phyloP scores from a whole-genome alignment of 1,284 basidiomycete genomes.

The Fomitopsis palustris region DNA sequence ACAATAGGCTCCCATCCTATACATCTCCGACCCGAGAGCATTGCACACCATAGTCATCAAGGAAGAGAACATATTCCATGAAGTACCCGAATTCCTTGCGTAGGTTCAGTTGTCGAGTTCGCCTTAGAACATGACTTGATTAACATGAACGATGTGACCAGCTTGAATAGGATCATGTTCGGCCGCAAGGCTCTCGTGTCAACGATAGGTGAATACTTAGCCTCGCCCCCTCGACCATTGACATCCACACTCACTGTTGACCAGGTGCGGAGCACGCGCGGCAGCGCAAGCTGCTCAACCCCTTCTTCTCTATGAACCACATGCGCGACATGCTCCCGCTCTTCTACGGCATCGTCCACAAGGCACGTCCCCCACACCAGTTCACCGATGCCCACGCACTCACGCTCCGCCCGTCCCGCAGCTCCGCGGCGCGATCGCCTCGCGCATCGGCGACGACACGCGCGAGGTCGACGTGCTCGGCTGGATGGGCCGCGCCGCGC shows the following conservation, averaged over 20 bases:
- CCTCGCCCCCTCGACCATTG: too few species aligned
- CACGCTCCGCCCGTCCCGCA: not conserved
- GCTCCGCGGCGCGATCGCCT: conserved; percentile 20
- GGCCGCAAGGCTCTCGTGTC: not conserved
- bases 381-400: not conserved
- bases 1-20: conserved; percentile 16
- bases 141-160: not conserved
- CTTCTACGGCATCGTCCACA: conserved; percentile 15
- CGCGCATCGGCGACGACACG: conserved; percentile 11
- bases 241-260: too few species aligned
- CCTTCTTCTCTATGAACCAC: conserved; percentile 23
- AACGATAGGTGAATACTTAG: not conserved
- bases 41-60: conserved; percentile 29
- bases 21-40: conserved; percentile 24
- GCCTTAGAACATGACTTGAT: too few species aligned
- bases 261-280: conserved; percentile 20
- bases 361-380: not conserved
- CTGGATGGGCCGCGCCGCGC: conserved; percentile 32
- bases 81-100: conserved; percentile 6
- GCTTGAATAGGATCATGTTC: conserved; percentile 7
- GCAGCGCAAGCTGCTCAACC: conserved; percentile 28
- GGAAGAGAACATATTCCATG: conserved; percentile 28
- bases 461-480: conserved; percentile 28
- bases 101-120: too few species aligned
- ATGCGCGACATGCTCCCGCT: conserved; percentile 24